These are phyloP conservation scores for Aspergillus baeticus DNA, from an alignment of 495 filamentous ascomycete genomes.

Conservation along the genomic window DNA sequence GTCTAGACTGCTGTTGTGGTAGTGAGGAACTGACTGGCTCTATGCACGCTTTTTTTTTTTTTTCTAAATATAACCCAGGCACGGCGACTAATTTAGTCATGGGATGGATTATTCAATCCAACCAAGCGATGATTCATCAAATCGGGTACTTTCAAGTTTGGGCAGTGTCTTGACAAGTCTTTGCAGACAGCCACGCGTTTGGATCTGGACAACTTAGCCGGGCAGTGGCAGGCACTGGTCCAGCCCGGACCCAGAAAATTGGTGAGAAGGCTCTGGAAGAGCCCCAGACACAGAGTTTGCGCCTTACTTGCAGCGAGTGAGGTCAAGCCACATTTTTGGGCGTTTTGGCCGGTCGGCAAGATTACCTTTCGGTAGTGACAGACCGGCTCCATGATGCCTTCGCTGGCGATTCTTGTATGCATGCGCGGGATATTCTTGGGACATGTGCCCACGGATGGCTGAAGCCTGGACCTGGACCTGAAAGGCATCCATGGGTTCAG, in stretches of 20 bases:
- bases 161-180: no score
- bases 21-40: background rate
- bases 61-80: conserved; percentile 2
- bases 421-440: background rate
- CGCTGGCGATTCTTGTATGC: background rate
- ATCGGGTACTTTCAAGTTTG: background rate
- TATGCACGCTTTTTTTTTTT: background rate
- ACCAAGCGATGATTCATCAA: background rate
- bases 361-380: background rate
- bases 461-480: no score
- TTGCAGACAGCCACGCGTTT: background rate
- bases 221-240: background rate
- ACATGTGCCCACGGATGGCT: no score
- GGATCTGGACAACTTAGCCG: background rate
- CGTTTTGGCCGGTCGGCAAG: background rate
- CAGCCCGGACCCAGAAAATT: no score
- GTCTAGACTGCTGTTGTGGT: background rate
- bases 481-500: no score
- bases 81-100: background rate
- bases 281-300: background rate
- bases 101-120: background rate
- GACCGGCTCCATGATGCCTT: background rate
- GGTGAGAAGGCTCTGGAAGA: background rate
- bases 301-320: conserved; percentile 1
- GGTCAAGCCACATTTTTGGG: background rate